Conservation (phyloP, 78 protist genomes). For the slime mould (Dictyostelium discoideum) region DNA sequence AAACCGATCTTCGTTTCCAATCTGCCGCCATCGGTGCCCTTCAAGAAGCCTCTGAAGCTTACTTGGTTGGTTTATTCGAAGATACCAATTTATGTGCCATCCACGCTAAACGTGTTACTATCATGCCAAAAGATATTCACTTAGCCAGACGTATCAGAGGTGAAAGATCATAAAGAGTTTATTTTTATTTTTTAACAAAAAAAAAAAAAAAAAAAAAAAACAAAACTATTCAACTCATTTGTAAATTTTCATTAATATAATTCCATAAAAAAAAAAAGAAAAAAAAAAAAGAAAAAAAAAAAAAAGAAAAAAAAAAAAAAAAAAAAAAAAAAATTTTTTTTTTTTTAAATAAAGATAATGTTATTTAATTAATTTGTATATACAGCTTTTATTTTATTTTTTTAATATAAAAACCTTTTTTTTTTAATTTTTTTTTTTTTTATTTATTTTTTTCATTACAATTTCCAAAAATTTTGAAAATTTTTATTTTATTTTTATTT, state of each 20-base stretch:
- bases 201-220: neutral
- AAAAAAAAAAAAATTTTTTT: neutral
- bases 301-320: neutral
- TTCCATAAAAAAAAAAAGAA: neutral
- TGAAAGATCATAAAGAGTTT: conserved; percentile 88
- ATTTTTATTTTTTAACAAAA: neutral
- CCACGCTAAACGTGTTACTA: conserved; percentile 96
- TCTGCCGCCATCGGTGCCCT: conserved; percentile 94
- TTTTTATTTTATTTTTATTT: neutral
- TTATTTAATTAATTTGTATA: too few relatives aligned
- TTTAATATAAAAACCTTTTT: neutral
- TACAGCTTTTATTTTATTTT: too few relatives aligned
- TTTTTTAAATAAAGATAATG: neutral
- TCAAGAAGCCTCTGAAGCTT: conserved; percentile 97
- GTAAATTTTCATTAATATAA: neutral
- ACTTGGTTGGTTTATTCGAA: conserved; percentile 96
- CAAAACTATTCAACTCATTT: neutral
- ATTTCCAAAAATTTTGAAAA: too few relatives aligned
- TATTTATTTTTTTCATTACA: too few relatives aligned
- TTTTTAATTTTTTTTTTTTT: too few relatives aligned
- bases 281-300: neutral
- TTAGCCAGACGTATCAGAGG: conserved; percentile 97
- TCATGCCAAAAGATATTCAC: conserved; percentile 95
- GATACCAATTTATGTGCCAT: conserved; percentile 96
- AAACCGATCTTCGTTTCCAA: conserved; percentile 95